These are phyloP conservation scores for Xylaria acuta DNA, from an alignment of 495 filamentous ascomycete species.

Conservation along the genomic window DNA sequence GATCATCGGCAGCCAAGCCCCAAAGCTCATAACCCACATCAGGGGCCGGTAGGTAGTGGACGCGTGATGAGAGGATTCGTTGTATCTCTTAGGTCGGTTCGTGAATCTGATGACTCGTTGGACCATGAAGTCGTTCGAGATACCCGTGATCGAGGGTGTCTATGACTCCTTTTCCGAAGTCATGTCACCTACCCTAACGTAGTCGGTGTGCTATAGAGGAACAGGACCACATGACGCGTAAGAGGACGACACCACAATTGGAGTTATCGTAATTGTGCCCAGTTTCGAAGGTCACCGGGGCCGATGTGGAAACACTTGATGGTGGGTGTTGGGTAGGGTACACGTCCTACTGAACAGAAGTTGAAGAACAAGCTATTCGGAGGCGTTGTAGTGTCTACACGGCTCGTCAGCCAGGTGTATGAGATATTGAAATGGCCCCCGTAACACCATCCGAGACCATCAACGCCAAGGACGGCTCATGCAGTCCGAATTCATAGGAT, in stretches of 20 bases:
- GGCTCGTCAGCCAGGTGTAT: not conserved
- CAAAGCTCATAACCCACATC: not conserved
- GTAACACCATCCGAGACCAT: not conserved
- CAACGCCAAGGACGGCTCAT: not conserved
- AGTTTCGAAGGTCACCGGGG: not conserved
- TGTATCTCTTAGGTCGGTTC: not conserved
- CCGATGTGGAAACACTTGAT: not conserved
- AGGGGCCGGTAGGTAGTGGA: not conserved
- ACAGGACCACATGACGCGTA: not conserved
- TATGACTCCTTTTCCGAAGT: not conserved
- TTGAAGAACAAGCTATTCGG: not conserved
- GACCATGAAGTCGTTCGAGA: not conserved
- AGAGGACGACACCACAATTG: not conserved
- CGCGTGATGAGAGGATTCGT: not conserved
- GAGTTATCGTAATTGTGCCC: not conserved
- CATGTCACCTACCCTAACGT: not conserved
- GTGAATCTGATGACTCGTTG: not conserved
- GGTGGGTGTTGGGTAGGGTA: not conserved
- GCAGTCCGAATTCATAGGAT: slow-evolving; percentile 2
- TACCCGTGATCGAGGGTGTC: not conserved
- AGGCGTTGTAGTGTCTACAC: not conserved
- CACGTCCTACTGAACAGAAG: not conserved
- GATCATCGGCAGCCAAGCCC: not conserved
- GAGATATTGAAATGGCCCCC: not conserved
- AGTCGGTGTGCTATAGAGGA: not conserved